These are phyloP conservation scores for Eucalyptus melliodora DNA, from an alignment of 345 rosid genomes.

Conservation along the genomic window DNA sequence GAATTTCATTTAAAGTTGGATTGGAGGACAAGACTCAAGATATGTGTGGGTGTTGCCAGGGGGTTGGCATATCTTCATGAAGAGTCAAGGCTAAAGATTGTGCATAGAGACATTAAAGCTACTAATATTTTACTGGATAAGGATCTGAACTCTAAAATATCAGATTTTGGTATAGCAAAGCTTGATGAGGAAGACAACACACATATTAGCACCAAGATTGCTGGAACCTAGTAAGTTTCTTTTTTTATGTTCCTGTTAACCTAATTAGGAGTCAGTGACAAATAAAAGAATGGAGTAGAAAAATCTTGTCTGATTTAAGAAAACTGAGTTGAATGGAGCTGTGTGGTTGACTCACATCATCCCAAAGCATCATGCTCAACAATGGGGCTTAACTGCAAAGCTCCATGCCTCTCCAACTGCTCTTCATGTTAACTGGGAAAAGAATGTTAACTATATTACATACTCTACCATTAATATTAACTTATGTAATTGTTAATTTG, in stretches of 20 bases:
- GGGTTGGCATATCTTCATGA: slow-evolving; percentile 26
- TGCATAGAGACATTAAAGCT: slow-evolving; percentile 28
- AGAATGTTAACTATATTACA: no score
- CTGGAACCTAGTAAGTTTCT: slow-evolving; percentile 15
- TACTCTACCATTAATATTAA: neutral
- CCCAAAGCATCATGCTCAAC: neutral
- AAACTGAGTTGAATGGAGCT: neutral
- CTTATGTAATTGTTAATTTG: neutral
- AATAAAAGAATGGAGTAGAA: neutral
- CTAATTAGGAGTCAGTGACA: neutral
- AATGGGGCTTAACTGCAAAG: neutral
- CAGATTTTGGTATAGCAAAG: slow-evolving; percentile 29
- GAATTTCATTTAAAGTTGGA: neutral
- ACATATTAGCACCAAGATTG: slow-evolving; percentile 20
- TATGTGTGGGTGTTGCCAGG: slow-evolving; percentile 18
- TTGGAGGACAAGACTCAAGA: slow-evolving; percentile 5
- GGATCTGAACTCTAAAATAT: slow-evolving; percentile 15
- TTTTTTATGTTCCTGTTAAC: neutral
- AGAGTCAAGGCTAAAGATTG: slow-evolving; percentile 18
- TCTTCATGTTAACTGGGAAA: neutral
- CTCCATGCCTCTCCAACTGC: neutral
- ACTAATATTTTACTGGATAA: slow-evolving; percentile 19
- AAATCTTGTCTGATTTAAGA: neutral
- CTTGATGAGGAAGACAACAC: slow-evolving; percentile 15
- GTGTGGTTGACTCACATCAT: neutral